Conservation (phyloP, 75 land plant genomes). For the Pinus taeda region DNA sequence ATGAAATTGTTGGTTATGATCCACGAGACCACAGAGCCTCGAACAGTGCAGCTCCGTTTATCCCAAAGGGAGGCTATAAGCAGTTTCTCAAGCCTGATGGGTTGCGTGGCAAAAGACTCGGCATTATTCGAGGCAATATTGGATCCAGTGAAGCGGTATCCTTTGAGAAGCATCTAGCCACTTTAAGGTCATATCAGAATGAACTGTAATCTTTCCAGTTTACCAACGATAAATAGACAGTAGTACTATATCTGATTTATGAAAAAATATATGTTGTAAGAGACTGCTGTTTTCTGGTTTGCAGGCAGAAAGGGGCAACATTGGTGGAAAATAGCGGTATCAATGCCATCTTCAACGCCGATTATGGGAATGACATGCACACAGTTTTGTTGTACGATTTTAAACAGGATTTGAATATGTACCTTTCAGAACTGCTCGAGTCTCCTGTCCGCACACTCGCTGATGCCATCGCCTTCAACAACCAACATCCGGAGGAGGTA, state of each 20-base stretch:
- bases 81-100: conserved; percentile 45
- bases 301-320: conserved; percentile 42
- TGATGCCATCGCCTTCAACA: conserved; percentile 67
- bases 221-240: background rate
- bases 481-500: conserved; percentile 30
- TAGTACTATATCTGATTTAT: background rate
- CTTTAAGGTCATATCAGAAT: conserved; percentile 18
- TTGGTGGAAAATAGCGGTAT: conserved; percentile 37
- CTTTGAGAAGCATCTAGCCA: conserved; percentile 17
- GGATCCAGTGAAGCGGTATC: background rate
- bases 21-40: conserved; percentile 27
- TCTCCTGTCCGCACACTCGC: conserved; percentile 55
- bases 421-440: conserved; percentile 30
- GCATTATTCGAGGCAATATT: conserved; percentile 10
- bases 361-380: conserved; percentile 2
- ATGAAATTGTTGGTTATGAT: conserved; percentile 38
- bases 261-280: background rate
- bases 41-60: conserved; percentile 16
- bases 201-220: background rate
- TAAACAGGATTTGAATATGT: conserved; percentile 33
- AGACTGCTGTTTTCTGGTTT: background rate
- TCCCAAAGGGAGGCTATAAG: conserved; percentile 39
- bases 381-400: conserved; percentile 35
- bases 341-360: conserved; percentile 11
- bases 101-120: conserved; percentile 36